These are phyloP conservation scores for Cyclotella cryptica DNA, from an alignment of 108 stramenopile genomes.

Conservation along the genomic window DNA sequence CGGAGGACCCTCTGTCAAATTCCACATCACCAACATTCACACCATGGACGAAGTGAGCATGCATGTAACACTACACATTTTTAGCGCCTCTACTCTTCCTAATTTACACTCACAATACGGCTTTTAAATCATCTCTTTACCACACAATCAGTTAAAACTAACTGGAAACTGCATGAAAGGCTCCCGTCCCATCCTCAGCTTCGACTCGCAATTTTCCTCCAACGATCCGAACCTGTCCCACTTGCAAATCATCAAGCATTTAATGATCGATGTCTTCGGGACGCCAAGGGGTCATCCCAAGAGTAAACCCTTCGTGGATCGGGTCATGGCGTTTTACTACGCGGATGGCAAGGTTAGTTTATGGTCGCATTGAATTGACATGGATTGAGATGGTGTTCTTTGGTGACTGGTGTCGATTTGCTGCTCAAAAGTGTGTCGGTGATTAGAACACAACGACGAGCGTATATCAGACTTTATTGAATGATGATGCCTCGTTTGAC, in stretches of 20 bases:
- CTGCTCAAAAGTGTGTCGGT: slow-evolving; percentile 51
- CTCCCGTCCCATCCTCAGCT: slow-evolving; percentile 95
- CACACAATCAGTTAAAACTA: slow-evolving; percentile 64
- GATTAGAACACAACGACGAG: slow-evolving; percentile 91
- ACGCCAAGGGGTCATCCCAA: slow-evolving; percentile 98
- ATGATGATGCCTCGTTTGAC: slow-evolving; percentile 67
- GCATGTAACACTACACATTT: not conserved
- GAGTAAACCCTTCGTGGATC: slow-evolving; percentile 98
- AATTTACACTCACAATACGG: not conserved
- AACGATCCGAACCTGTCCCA: slow-evolving; percentile 48
- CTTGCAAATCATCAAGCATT: slow-evolving; percentile 86
- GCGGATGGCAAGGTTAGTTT: slow-evolving; percentile 92
- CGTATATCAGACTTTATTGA: slow-evolving; percentile 87
- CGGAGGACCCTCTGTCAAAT: slow-evolving; percentile 93
- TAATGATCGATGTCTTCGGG: slow-evolving; percentile 96
- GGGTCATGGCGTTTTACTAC: slow-evolving; percentile 95
- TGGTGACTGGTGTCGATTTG: not conserved
- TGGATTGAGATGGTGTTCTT: not conserved
- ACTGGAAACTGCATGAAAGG: slow-evolving; percentile 98
- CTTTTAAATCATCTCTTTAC: not conserved
- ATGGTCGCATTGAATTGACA: not conserved
- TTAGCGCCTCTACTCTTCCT: not conserved
- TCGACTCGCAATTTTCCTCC: slow-evolving; percentile 83
- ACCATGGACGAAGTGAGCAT: slow-evolving; percentile 95
- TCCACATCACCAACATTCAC: slow-evolving; percentile 97